phyloP scores from a whole-genome alignment of 2,329 filamentous ascomycete species.

The Magnaporthiopsis incrustans region DNA sequence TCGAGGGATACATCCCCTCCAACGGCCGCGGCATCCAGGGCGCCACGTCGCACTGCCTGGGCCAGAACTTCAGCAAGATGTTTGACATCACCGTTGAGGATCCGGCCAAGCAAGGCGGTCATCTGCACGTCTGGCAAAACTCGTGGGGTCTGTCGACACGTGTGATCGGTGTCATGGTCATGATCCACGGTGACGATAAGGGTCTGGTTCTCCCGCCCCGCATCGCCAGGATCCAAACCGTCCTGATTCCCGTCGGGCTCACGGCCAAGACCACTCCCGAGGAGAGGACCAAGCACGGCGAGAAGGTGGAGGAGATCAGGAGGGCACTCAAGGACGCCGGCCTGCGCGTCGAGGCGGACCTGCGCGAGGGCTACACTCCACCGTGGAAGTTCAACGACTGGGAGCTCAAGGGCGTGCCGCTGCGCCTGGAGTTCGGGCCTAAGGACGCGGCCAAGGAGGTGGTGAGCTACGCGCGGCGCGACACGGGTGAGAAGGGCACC shows the following conservation, averaged over 20 bases:
- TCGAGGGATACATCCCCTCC: constrained; percentile 92
- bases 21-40: constrained; percentile 96
- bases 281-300: constrained; percentile 67
- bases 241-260: constrained; percentile 88
- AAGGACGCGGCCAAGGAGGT: constrained; percentile 84
- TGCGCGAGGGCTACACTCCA: constrained; percentile 84
- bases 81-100: constrained; percentile 97
- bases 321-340: constrained; percentile 60
- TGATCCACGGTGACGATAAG: constrained; percentile 95
- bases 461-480: constrained; percentile 78
- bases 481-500: constrained; percentile 75
- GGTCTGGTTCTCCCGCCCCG: constrained; percentile 88
- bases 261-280: constrained; percentile 80
- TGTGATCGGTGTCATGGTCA: constrained; percentile 97
- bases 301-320: constrained; percentile 65
- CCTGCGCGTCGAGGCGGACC: constrained; percentile 73
- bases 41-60: constrained; percentile 86
- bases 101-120: constrained; percentile 69
- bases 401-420: constrained; percentile 92
- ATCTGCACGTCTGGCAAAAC: constrained; percentile 94
- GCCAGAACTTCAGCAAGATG: constrained; percentile 98
- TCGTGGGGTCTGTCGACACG: constrained; percentile 97
- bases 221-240: constrained; percentile 75
- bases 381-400: constrained; percentile 99
- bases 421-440: constrained; percentile 91